phyloP scores from a whole-genome alignment of 306 rosid genomes.

The Gleditsia sinensis region DNA sequence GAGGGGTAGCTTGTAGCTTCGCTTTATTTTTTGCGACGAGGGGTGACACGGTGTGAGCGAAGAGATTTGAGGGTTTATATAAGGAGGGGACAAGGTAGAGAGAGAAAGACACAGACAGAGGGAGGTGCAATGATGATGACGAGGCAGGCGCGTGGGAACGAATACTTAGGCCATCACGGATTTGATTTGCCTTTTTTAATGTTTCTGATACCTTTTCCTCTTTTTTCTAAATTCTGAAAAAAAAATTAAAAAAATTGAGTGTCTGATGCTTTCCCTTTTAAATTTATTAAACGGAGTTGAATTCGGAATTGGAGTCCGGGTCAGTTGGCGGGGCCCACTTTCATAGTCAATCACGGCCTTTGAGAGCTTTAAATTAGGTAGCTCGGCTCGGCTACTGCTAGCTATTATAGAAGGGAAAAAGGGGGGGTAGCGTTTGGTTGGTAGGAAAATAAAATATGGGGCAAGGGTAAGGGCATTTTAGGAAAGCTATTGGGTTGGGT shows the following conservation, averaged over 20 bases:
- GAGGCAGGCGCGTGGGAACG: constrained; percentile 80
- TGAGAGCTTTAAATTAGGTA: constrained; percentile 3
- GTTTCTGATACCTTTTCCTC: background rate
- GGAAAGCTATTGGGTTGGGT: background rate
- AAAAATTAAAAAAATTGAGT: background rate
- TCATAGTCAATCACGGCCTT: constrained; percentile 61
- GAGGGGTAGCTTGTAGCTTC: background rate
- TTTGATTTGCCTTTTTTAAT: constrained; percentile 47
- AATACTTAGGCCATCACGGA: constrained; percentile 65
- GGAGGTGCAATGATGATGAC: constrained; percentile 60
- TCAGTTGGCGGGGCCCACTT: constrained; percentile 50
- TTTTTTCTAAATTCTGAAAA: constrained; percentile 10
- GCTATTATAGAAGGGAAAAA: too few relatives aligned
- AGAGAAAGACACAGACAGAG: constrained; percentile 46
- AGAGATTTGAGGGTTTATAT: constrained; percentile 47
- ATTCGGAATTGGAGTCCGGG: constrained; percentile 69
- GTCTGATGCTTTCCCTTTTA: constrained; percentile 41
- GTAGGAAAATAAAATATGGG: constrained; percentile 28
- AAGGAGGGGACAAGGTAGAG: constrained; percentile 76
- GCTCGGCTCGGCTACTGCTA: constrained; percentile 37
- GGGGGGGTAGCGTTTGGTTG: constrained; percentile 27
- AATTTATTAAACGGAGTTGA: constrained; percentile 50
- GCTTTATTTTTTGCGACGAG: constrained; percentile 4
- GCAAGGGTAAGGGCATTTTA: constrained; percentile 35
- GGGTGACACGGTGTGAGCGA: constrained; percentile 34